These are phyloP conservation scores for Cajanus cajan DNA, from an alignment of 306 rosid species.

Conservation along the genomic window DNA sequence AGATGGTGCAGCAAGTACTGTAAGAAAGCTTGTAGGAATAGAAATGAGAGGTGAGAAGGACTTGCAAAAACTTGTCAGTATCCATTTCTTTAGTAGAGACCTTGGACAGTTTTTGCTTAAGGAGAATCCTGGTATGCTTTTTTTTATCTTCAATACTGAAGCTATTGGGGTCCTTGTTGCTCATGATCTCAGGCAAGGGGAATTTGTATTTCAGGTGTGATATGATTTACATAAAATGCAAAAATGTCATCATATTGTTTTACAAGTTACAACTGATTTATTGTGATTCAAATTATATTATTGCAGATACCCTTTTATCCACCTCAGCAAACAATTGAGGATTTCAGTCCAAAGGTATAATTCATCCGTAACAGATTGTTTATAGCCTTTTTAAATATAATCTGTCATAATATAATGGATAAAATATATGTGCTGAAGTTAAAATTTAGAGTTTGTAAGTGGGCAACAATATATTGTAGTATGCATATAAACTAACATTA, in stretches of 20 bases:
- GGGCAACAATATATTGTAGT: slow-evolving; percentile 3
- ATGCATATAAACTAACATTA: background rate
- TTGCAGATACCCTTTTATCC: slow-evolving; percentile 91
- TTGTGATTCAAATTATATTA: slow-evolving; percentile 32
- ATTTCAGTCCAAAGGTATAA: slow-evolving; percentile 71
- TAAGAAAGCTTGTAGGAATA: slow-evolving; percentile 75
- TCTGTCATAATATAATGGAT: slow-evolving; percentile 10
- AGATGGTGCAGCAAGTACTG: slow-evolving; percentile 90
- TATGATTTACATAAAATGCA: slow-evolving; percentile 9
- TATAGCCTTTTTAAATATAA: background rate
- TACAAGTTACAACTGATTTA: background rate
- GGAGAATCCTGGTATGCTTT: slow-evolving; percentile 95
- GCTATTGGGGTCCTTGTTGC: slow-evolving; percentile 97
- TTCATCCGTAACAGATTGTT: slow-evolving; percentile 24
- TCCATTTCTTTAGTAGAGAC: slow-evolving; percentile 82
- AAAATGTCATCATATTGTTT: background rate
- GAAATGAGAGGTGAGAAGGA: slow-evolving; percentile 83
- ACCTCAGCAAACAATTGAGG: slow-evolving; percentile 83
- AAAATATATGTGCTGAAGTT: slow-evolving; percentile 14
- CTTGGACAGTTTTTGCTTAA: slow-evolving; percentile 85
- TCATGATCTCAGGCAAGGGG: slow-evolving; percentile 94
- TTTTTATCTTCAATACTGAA: slow-evolving; percentile 82
- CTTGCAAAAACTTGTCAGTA: slow-evolving; percentile 85
- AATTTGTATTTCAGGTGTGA: slow-evolving; percentile 90
- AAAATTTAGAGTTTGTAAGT: slow-evolving; percentile 13